Conservation (phyloP, 2,329 filamentous ascomycete species). For the Mycosphaerella sp. region DNA sequence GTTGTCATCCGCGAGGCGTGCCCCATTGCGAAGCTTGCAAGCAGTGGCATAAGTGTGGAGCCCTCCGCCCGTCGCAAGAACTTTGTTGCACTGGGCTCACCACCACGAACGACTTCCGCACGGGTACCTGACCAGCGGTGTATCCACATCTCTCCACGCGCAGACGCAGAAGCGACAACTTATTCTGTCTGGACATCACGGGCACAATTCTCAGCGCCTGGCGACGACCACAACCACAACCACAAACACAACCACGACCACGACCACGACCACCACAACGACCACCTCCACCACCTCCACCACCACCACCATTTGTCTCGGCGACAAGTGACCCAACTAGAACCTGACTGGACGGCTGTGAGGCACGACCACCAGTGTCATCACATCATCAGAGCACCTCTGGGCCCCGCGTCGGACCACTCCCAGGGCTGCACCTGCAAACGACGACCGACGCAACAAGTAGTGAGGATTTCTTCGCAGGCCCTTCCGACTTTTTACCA, state of each 20-base stretch:
- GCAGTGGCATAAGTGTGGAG: slow-evolving; percentile 2
- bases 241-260: neutral
- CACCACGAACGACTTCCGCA: slow-evolving; percentile 1
- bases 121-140: slow-evolving; percentile 9
- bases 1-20: neutral
- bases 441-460: no score
- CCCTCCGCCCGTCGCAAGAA: neutral
- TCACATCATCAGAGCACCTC: neutral
- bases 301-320: no score
- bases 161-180: slow-evolving; percentile 6
- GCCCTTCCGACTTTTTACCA: no score
- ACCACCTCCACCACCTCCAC: no score
- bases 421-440: no score
- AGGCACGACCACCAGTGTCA: neutral
- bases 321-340: no score
- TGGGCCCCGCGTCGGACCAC: neutral
- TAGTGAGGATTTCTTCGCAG: no score
- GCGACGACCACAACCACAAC: neutral
- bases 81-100: slow-evolving; percentile 3
- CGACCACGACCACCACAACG: no score
- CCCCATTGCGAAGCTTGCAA: neutral
- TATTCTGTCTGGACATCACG: neutral
- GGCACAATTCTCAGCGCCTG: neutral
- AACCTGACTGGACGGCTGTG: neutral
- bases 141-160: slow-evolving; percentile 5